Percentiles rank a stretch among this genome's conserved stretches.
phyloP scores from a whole-genome alignment of 352 stramenopile genomes.

The Plasmopara muralis region DNA sequence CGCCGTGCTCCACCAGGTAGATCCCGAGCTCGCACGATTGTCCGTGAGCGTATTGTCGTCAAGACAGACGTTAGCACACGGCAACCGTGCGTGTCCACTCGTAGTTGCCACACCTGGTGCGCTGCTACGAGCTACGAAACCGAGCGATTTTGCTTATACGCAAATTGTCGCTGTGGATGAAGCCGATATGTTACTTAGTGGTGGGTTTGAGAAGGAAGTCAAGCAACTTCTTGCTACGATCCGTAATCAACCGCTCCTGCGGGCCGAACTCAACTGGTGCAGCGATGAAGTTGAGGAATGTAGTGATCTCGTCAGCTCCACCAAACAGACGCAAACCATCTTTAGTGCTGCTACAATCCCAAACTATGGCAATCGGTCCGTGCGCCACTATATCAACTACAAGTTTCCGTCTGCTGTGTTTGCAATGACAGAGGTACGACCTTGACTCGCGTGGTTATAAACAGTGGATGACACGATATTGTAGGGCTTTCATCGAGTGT shows the following conservation, averaged over 20 bases:
- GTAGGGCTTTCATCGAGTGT: constrained; percentile 66
- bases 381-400: constrained; percentile 62
- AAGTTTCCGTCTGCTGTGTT: constrained; percentile 66
- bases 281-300: constrained; percentile 13
- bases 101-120: constrained; percentile 61
- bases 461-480: not conserved
- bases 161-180: constrained; percentile 72
- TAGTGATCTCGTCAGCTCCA: constrained; percentile 14
- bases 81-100: constrained; percentile 32
- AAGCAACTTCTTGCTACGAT: constrained; percentile 80
- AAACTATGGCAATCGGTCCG: constrained; percentile 68
- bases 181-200: constrained; percentile 72
- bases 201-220: constrained; percentile 68
- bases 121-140: constrained; percentile 55
- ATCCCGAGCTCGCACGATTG: constrained; percentile 32
- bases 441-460: not conserved
- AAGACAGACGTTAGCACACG: constrained; percentile 34
- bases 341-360: constrained; percentile 81
- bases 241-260: constrained; percentile 62
- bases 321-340: constrained; percentile 46
- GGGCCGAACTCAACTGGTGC: constrained; percentile 35
- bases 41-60: constrained; percentile 46
- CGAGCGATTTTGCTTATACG: constrained; percentile 69
- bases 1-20: constrained; percentile 34
- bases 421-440: constrained; percentile 52